Evolutionary conservation across 2,329 filamentous ascomycete genomes (phyloP).

Genomic region (Didymellaceae sp.): DNA sequence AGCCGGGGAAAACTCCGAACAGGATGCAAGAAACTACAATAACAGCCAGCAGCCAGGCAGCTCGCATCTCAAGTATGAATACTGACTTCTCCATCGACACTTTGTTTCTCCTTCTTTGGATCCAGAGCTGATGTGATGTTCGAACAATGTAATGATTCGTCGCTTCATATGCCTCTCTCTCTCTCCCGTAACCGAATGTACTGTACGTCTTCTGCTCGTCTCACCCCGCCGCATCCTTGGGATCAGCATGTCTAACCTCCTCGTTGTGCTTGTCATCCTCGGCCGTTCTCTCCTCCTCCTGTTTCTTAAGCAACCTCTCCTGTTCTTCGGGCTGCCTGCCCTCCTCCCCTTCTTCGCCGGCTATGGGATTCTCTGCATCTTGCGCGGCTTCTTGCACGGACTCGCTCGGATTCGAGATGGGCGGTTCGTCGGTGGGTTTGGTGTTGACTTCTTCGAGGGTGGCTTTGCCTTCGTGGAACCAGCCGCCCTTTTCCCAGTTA

Average conservation of each 20-base stretch:
- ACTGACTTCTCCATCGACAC: too few relatives aligned
- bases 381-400: slow-evolving; percentile 24
- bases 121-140: too few relatives aligned
- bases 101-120: too few relatives aligned
- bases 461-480: slow-evolving; percentile 65
- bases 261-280: slow-evolving; percentile 22
- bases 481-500: slow-evolving; percentile 84
- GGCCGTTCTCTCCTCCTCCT: slow-evolving; percentile 22
- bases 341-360: slow-evolving; percentile 22
- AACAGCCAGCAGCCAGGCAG: too few relatives aligned
- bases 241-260: slow-evolving; percentile 7
- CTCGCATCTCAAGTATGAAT: too few relatives aligned
- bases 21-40: too few relatives aligned
- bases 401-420: slow-evolving; percentile 28
- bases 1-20: too few relatives aligned
- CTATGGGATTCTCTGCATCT: slow-evolving; percentile 27
- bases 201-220: too few relatives aligned
- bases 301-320: slow-evolving; percentile 25
- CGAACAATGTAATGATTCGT: too few relatives aligned
- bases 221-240: slow-evolving; percentile 9
- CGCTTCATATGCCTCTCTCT: too few relatives aligned
- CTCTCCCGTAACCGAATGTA: slow-evolving; percentile 4
- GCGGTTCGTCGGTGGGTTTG: slow-evolving; percentile 34
- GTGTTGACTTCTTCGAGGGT: slow-evolving; percentile 49
- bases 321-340: slow-evolving; percentile 33